A percentile compares a stretch with the other conserved stretches of the same genome.
Evolutionary conservation across 495 filamentous ascomycete genomes (phyloP).

Genomic region (Pyrenopolyporus hunteri): DNA sequence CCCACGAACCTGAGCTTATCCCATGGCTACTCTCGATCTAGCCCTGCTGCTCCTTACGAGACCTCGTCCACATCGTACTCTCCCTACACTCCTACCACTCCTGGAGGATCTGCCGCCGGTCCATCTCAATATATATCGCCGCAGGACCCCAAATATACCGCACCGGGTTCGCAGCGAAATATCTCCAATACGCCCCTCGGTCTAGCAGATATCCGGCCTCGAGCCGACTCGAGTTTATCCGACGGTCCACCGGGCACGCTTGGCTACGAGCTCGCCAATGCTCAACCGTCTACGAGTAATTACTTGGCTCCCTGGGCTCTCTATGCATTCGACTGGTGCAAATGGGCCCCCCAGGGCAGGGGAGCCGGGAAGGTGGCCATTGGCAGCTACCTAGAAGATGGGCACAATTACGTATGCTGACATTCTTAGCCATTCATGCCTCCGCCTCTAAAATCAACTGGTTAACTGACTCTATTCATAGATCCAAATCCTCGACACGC

Average conservation of each 20-base stretch:
- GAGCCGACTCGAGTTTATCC: constrained; percentile 75
- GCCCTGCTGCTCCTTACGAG: constrained; percentile 71
- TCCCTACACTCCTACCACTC: constrained; percentile 69
- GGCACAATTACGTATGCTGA: constrained; percentile 87
- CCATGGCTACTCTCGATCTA: constrained; percentile 80
- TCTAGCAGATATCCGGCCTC: constrained; percentile 85
- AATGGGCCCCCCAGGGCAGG: constrained; percentile 84
- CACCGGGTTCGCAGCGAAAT: constrained; percentile 73
- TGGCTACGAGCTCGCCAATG: constrained; percentile 59
- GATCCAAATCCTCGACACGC: constrained; percentile 97
- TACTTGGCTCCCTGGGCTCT: constrained; percentile 95
- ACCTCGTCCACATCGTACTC: constrained; percentile 67
- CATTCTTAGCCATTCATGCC: not conserved
- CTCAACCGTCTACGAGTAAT: constrained; percentile 68
- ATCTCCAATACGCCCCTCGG: constrained; percentile 85
- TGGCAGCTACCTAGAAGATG: constrained; percentile 96
- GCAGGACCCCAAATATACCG: constrained; percentile 66
- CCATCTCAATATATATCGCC: constrained; percentile 71
- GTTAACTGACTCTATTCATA: constrained; percentile 44
- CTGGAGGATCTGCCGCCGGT: constrained; percentile 57
- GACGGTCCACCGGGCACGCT: constrained; percentile 64
- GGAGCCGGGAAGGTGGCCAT: constrained; percentile 90
- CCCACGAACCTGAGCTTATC: constrained; percentile 64
- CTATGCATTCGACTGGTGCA: constrained; percentile 99
- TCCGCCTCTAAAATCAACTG: too few species aligned